These are phyloP conservation scores for Rhizophagus prolifer DNA, from an alignment of 192 early-diverging fungal genomes.

Conservation along the genomic window DNA sequence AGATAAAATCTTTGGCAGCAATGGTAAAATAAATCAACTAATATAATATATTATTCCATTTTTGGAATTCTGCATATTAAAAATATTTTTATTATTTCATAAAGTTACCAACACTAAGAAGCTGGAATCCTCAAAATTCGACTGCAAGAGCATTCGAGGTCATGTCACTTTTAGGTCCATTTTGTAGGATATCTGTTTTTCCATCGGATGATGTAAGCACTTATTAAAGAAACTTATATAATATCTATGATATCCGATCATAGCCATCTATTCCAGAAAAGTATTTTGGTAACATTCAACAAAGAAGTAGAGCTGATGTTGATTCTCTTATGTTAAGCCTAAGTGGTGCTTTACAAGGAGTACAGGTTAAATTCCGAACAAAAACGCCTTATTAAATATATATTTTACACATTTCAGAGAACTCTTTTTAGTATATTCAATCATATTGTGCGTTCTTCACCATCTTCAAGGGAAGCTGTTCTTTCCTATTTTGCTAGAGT, in stretches of 20 bases:
- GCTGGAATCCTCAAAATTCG: conserved; percentile 58
- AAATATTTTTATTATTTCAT: background rate
- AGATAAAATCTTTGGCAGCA: conserved; percentile 55
- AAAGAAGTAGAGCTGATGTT: conserved; percentile 52
- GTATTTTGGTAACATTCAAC: conserved; percentile 51
- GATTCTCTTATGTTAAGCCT: conserved; percentile 56
- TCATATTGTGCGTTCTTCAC: conserved; percentile 66
- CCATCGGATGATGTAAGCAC: conserved; percentile 42
- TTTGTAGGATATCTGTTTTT: conserved; percentile 59
- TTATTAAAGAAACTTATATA: conserved; percentile 22
- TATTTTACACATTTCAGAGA: background rate
- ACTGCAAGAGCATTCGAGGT: conserved; percentile 59
- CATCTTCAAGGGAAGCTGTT: conserved; percentile 55
- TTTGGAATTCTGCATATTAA: background rate
- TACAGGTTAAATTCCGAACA: conserved; percentile 40
- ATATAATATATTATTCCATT: background rate
- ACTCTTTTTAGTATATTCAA: conserved; percentile 53
- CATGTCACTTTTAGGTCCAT: conserved; percentile 73
- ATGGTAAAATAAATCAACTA: conserved; percentile 33
- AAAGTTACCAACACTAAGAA: conserved; percentile 34
- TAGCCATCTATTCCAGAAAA: conserved; percentile 49
- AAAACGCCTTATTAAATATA: background rate
- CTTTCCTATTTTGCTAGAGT: conserved; percentile 66
- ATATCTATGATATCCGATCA: conserved; percentile 35
- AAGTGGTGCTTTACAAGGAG: conserved; percentile 57